Base-by-base conservation (phyloP, 768 basidiomycete genomes). In the Boletus insuetus region DNA sequence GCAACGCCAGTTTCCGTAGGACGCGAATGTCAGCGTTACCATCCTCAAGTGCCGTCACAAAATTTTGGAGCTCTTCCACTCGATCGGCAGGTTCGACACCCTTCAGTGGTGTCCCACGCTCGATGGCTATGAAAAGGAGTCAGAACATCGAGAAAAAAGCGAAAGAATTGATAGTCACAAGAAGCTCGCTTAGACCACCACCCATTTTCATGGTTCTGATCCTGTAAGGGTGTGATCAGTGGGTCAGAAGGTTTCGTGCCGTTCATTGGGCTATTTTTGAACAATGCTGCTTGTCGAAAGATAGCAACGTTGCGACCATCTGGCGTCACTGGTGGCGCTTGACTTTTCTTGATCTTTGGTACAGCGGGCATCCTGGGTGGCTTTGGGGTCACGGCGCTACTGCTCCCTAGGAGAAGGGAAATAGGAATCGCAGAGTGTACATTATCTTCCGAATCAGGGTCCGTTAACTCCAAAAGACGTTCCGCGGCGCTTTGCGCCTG, bases 401-500 rank as follows among this genome's bases (percentile, higher is more conserved):
- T 64, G 47, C 73, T 77, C 16, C 76, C 76, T 39, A 81, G 72
- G 40, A 83, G 65, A 38, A 89, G 66, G 0, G 84, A 82, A 13
- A 75, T 66, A 2, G 85, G 85, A 13, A 87, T 76, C 11, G 78
- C 73, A 20, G 82, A 81, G 55, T 81, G 76, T 42, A 73, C 77
- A 52, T 72, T 66, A 51, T 69, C 75, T 48, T 84, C 84, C 13
- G 84, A 87, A 45, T 91, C 90, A 14, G 87, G 82, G 58, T 93
- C 90, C 13, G 91, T 87, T 16, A 96, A 79, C 69, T 97, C 95
- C 38, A 96, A 69, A 26, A 98, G 73, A 46, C 91, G 82, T 67
- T 92, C 87, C 1, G 95, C 95, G 9, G 94, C 91, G 66, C 91
- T 94, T 68, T 94, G 91, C 0, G 95, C 95, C 67, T 97, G 95